Conservation (phyloP, 1,284 basidiomycete species). For the Puccinia horiana region DNA sequence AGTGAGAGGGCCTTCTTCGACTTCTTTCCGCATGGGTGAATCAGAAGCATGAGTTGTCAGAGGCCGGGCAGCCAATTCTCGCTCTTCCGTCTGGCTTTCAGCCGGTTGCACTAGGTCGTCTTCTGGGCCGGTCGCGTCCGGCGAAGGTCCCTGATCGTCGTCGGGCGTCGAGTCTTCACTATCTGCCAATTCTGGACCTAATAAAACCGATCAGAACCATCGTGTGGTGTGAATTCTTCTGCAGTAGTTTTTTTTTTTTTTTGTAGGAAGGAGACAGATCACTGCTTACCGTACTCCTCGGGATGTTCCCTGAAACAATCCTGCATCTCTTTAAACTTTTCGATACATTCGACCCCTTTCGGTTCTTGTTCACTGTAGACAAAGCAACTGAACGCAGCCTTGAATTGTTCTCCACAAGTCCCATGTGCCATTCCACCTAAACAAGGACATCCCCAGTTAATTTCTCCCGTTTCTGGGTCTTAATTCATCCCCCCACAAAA, state of each 20-base stretch:
- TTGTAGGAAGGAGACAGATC: not conserved
- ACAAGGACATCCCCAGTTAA: constrained; percentile 65
- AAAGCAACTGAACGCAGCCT: constrained; percentile 95
- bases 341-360: constrained; percentile 96
- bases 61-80: too few species aligned
- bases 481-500: not conserved
- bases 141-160: not conserved
- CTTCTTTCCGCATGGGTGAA: too few species aligned
- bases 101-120: too few species aligned
- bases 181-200: not conserved
- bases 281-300: constrained; percentile 73
- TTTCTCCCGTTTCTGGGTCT: constrained; percentile 52
- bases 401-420: constrained; percentile 90
- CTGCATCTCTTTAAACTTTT: constrained; percentile 97
- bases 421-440: constrained; percentile 98
- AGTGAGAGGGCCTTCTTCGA: too few species aligned
- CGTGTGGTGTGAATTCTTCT: too few species aligned
- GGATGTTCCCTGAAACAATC: constrained; percentile 95
- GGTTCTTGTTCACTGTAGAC: constrained; percentile 91
- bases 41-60: too few species aligned
- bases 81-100: too few species aligned
- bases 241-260: constrained; percentile 6
- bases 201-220: not conserved
- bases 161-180: not conserved
- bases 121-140: not conserved